These are phyloP conservation scores for Cadophora sp. DNA, from an alignment of 2,329 filamentous ascomycete genomes.

Conservation along the genomic window DNA sequence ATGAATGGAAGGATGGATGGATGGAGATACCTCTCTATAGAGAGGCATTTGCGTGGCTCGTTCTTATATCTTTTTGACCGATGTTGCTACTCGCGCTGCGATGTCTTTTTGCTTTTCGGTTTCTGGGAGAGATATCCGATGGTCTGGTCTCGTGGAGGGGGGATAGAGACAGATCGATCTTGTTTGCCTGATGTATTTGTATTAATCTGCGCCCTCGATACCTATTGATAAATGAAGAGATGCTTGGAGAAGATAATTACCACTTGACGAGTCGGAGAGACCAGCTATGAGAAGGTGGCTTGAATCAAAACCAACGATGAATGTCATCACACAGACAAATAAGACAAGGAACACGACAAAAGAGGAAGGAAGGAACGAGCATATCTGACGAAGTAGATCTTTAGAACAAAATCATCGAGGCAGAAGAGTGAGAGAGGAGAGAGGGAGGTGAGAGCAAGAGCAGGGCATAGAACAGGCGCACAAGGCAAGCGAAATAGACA, in stretches of 20 bases:
- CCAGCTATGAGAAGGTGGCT: not conserved
- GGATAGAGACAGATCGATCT: slow-evolving; percentile 19
- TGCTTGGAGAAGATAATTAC: not conserved
- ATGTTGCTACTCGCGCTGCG: not conserved
- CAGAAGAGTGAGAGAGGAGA: too few species aligned
- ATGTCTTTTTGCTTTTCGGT: not conserved
- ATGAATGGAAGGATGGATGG: not conserved
- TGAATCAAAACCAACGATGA: too few species aligned
- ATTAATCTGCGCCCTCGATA: slow-evolving; percentile 21
- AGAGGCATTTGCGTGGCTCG: slow-evolving; percentile 6
- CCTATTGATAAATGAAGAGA: slow-evolving; percentile 15
- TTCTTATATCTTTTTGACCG: not conserved
- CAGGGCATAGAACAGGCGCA: not conserved
- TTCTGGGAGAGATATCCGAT: slow-evolving; percentile 32
- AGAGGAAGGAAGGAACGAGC: too few species aligned
- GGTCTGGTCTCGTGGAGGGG: slow-evolving; percentile 16
- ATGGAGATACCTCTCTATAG: slow-evolving; percentile 30
- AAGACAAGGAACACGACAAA: too few species aligned
- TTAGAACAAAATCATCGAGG: too few species aligned
- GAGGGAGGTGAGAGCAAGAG: not conserved
- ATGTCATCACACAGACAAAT: too few species aligned
- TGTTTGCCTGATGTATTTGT: slow-evolving; percentile 32
- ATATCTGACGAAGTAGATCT: too few species aligned
- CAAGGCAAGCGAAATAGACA: not conserved
- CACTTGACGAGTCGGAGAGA: not conserved